phyloP scores from a whole-genome alignment of 2,329 filamentous ascomycete species.

The Nothomitra cinnamomea region DNA sequence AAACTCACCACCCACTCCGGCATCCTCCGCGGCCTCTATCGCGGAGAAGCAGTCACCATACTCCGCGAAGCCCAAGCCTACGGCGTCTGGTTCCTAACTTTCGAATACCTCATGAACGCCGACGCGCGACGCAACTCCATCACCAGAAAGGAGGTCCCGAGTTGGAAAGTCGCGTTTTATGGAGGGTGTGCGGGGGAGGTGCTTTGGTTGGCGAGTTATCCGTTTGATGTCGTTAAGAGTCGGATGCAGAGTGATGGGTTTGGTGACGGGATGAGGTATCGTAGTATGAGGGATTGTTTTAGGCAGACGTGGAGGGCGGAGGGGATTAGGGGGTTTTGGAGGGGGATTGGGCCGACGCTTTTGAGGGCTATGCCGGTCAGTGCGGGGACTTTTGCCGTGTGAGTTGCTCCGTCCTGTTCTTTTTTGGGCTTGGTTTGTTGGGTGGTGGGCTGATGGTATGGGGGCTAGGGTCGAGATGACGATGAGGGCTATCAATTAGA shows the following conservation, averaged over 20 bases:
- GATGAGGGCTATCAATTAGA: constrained; percentile 15
- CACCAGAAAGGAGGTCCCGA: constrained; percentile 59
- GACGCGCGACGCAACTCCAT: constrained; percentile 66
- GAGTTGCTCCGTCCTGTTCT: constrained; percentile 12
- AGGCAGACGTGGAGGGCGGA: constrained; percentile 61
- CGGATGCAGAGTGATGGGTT: constrained; percentile 99
- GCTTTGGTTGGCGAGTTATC: constrained; percentile 85
- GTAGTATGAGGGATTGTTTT: constrained; percentile 79
- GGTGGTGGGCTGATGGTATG: background rate
- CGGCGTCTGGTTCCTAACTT: constrained; percentile 85
- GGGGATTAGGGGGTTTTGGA: constrained; percentile 80
- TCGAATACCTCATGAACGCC: constrained; percentile 90
- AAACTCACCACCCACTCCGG: constrained; percentile 59
- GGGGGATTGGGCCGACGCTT: constrained; percentile 77
- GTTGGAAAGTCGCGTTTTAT: constrained; percentile 77
- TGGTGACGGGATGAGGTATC: constrained; percentile 52
- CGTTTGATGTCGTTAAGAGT: constrained; percentile 94
- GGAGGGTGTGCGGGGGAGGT: constrained; percentile 87
- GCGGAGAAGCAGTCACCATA: constrained; percentile 72
- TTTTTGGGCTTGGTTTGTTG: background rate
- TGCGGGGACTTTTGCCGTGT: constrained; percentile 89
- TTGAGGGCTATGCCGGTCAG: constrained; percentile 93
- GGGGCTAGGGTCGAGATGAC: constrained; percentile 15
- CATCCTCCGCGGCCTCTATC: constrained; percentile 59
- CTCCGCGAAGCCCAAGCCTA: constrained; percentile 87